Conservation (phyloP, 768 basidiomycete genomes). For the Tylopilus rubrobrunneus region DNA sequence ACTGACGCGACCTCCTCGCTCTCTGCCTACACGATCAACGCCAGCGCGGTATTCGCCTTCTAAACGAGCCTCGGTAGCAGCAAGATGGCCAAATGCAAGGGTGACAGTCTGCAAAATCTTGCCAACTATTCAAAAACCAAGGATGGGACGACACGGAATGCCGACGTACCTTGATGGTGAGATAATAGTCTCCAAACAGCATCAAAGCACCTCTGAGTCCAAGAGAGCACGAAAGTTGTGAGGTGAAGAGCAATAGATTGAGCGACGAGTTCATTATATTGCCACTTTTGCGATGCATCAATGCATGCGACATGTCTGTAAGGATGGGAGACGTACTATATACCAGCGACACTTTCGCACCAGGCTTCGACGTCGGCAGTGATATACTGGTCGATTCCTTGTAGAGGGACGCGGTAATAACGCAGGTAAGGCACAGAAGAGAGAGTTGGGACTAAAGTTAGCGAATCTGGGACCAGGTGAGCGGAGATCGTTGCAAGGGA, state of each 20-base stretch:
- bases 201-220: slow-evolving; percentile 80
- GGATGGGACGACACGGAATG: not conserved
- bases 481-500: too few relatives aligned
- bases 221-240: slow-evolving; percentile 82
- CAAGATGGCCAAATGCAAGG: slow-evolving; percentile 88
- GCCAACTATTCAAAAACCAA: not conserved
- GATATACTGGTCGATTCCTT: slow-evolving; percentile 87
- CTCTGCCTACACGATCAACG: slow-evolving; percentile 79
- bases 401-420: slow-evolving; percentile 62
- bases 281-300: slow-evolving; percentile 47
- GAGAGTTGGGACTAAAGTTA: too few relatives aligned
- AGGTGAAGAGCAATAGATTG: slow-evolving; percentile 88
- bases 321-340: slow-evolving; percentile 72
- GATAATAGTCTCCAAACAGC: slow-evolving; percentile 79
- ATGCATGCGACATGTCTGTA: not conserved
- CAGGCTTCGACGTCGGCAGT: slow-evolving; percentile 91
- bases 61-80: slow-evolving; percentile 80
- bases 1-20: slow-evolving; percentile 90
- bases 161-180: slow-evolving; percentile 54
- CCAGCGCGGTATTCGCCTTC: slow-evolving; percentile 91
- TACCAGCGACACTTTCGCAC: slow-evolving; percentile 76
- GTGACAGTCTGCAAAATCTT: slow-evolving; percentile 78
- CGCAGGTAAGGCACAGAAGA: slow-evolving; percentile 66
- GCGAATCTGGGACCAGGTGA: too few relatives aligned
- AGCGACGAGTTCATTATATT: slow-evolving; percentile 91